Evolutionary conservation across 441 rosid species (phyloP).

Genomic region (Breynia disticha): DNA sequence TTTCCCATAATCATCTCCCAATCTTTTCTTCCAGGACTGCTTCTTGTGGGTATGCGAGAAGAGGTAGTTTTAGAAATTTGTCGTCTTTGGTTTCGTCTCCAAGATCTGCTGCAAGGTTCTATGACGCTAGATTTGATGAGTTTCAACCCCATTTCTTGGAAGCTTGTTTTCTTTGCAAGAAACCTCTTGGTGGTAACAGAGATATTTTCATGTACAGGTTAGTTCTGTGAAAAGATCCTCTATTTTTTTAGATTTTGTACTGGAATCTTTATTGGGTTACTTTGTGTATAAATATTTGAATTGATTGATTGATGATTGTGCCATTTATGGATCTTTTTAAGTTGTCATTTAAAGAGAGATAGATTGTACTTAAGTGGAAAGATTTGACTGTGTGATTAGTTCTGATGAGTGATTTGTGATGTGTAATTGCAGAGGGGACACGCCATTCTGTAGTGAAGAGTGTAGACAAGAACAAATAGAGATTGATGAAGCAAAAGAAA

Average conservation of each 20-base stretch:
- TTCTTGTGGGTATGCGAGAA: slow-evolving; percentile 21
- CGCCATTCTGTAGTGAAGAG: slow-evolving; percentile 84
- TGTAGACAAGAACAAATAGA: slow-evolving; percentile 90
- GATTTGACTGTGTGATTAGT: not conserved
- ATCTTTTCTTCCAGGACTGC: slow-evolving; percentile 24
- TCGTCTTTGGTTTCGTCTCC: slow-evolving; percentile 22
- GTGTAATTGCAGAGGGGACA: slow-evolving; percentile 51
- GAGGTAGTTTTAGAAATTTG: slow-evolving; percentile 21
- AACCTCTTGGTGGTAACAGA: slow-evolving; percentile 44
- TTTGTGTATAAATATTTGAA: not conserved
- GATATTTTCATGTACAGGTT: slow-evolving; percentile 94
- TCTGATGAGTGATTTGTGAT: not conserved
- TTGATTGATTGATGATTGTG: too few relatives aligned
- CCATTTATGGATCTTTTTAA: too few relatives aligned
- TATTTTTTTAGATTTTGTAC: too few relatives aligned
- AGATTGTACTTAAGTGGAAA: not conserved
- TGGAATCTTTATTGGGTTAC: too few relatives aligned
- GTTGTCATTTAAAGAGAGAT: too few relatives aligned
- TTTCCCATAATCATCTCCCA: slow-evolving; percentile 17
- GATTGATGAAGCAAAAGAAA: slow-evolving; percentile 58
- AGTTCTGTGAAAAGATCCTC: slow-evolving; percentile 9
- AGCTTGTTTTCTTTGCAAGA: slow-evolving; percentile 61
- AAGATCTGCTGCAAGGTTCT: slow-evolving; percentile 33
- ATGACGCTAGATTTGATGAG: slow-evolving; percentile 44
- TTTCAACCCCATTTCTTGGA: slow-evolving; percentile 60